A percentile compares a stretch with the other conserved stretches of the same genome.
Conservation (phyloP, 164 flowering plant genomes). For the Cinnamomum micranthum region DNA sequence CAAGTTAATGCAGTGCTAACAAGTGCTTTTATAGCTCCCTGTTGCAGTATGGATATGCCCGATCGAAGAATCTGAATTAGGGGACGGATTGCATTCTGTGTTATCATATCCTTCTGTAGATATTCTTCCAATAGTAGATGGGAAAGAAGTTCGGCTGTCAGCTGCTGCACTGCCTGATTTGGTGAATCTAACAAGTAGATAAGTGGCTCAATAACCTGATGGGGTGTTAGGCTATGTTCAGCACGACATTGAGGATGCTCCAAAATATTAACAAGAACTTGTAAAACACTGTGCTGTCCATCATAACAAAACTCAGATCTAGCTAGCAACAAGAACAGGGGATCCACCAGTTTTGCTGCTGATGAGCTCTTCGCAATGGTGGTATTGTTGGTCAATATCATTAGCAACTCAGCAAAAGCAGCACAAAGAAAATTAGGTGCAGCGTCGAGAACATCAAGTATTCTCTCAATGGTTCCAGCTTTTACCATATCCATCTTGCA, state of each 20-base stretch:
- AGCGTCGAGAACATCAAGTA: slow-evolving; percentile 86
- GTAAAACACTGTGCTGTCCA: slow-evolving; percentile 92
- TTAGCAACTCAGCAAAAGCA: slow-evolving; percentile 81
- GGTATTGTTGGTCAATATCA: slow-evolving; percentile 91
- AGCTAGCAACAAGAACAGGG: slow-evolving; percentile 68
- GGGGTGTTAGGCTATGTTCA: slow-evolving; percentile 60
- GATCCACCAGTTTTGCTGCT: slow-evolving; percentile 93
- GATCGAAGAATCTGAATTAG: slow-evolving; percentile 78
- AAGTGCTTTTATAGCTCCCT: slow-evolving; percentile 90
- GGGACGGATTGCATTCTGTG: slow-evolving; percentile 83
- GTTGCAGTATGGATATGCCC: slow-evolving; percentile 77
- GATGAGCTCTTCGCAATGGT: slow-evolving; percentile 87
- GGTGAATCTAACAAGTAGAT: slow-evolving; percentile 84
- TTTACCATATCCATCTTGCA: slow-evolving; percentile 99
- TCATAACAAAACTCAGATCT: slow-evolving; percentile 82
- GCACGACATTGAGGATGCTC: slow-evolving; percentile 93
- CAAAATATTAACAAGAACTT: slow-evolving; percentile 89
- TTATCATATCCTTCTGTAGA: slow-evolving; percentile 77
- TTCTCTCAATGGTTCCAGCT: slow-evolving; percentile 79
- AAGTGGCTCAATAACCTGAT: slow-evolving; percentile 82
- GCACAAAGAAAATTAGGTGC: slow-evolving; percentile 90
- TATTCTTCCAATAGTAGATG: slow-evolving; percentile 84
- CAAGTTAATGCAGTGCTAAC: slow-evolving; percentile 71
- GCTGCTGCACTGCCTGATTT: slow-evolving; percentile 75
- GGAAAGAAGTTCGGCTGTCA: slow-evolving; percentile 95